Evolutionary conservation across 2,329 filamentous ascomycete species (phyloP).

Genomic region (Aspergillus proliferans): DNA sequence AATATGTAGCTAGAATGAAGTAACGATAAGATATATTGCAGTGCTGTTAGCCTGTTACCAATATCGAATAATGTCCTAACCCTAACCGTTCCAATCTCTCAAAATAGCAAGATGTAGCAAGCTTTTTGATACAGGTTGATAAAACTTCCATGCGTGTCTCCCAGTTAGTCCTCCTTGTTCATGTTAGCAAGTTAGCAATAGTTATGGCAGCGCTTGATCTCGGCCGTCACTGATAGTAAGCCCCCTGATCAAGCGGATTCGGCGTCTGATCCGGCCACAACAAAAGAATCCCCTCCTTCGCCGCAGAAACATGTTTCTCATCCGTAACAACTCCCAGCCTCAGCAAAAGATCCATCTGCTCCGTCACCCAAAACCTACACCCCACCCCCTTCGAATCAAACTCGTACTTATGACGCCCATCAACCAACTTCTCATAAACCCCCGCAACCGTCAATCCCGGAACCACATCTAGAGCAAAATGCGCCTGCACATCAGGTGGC

Average conservation of each 20-base stretch:
- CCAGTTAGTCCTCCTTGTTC: too few species aligned
- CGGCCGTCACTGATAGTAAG: conserved; percentile 8
- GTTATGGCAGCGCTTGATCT: too few species aligned
- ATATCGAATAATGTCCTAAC: too few species aligned
- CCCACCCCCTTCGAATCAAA: conserved; percentile 16
- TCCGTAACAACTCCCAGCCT: conserved; percentile 3
- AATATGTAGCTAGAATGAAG: too few species aligned
- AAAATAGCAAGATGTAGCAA: too few species aligned
- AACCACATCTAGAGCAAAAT: conserved; percentile 6
- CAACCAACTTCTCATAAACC: conserved; percentile 6
- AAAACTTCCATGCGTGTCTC: too few species aligned
- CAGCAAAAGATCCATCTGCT: conserved; percentile 12
- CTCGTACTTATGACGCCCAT: conserved; percentile 16
- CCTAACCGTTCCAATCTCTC: too few species aligned
- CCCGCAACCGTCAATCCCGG: conserved; percentile 3
- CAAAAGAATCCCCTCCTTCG: conserved; percentile 9
- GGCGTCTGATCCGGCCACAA: conserved; percentile 15
- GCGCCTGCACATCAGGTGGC: conserved; percentile 1
- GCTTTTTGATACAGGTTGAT: too few species aligned
- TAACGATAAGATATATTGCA: too few species aligned
- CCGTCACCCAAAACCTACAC: conserved; percentile 13
- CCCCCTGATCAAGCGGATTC: conserved; percentile 10
- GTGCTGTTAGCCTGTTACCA: too few species aligned
- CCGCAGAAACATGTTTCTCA: conserved; percentile 4
- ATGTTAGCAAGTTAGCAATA: too few species aligned